phyloP scores from a whole-genome alignment of 2,329 filamentous ascomycete genomes.

The Xylariaceae sp. region DNA sequence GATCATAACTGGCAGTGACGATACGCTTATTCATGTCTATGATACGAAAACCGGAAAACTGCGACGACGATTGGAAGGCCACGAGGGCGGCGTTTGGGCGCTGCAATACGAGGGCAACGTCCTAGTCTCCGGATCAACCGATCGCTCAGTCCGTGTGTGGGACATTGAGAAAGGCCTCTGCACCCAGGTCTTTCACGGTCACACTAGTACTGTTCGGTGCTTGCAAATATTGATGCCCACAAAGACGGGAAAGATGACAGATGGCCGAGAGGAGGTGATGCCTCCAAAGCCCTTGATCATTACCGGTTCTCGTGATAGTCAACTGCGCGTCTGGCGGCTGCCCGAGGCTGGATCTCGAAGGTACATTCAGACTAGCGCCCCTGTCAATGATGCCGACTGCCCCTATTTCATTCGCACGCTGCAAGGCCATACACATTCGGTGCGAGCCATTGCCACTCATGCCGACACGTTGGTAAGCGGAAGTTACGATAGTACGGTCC shows the following conservation, averaged over 20 bases:
- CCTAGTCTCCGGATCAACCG: conserved; percentile 91
- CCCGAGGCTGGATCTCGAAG: conserved; percentile 71
- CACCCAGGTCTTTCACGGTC: conserved; percentile 93
- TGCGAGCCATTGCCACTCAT: conserved; percentile 90
- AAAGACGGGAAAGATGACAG: conserved; percentile 63
- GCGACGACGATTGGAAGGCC: conserved; percentile 77
- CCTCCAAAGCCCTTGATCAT: conserved; percentile 94
- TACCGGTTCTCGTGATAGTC: conserved; percentile 91
- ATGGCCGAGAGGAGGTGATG: conserved; percentile 78
- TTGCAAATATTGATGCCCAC: conserved; percentile 89
- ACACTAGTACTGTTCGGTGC: conserved; percentile 95
- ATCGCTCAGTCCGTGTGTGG: conserved; percentile 98
- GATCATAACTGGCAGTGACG: conserved; percentile 94
- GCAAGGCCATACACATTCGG: conserved; percentile 83
- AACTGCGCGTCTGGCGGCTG: conserved; percentile 88
- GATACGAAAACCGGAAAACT: conserved; percentile 91
- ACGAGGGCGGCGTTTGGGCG: conserved; percentile 97
- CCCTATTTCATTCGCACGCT: conserved; percentile 91
- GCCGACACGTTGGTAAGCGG: conserved; percentile 95
- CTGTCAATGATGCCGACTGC: conserved; percentile 71
- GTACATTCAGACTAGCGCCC: conserved; percentile 73
- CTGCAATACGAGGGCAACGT: conserved; percentile 94
- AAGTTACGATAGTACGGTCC: conserved; percentile 91
- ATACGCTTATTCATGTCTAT: conserved; percentile 96
- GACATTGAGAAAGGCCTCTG: conserved; percentile 91